phyloP scores from a whole-genome alignment of 345 rosid species.

The Atalantia buxifolia region DNA sequence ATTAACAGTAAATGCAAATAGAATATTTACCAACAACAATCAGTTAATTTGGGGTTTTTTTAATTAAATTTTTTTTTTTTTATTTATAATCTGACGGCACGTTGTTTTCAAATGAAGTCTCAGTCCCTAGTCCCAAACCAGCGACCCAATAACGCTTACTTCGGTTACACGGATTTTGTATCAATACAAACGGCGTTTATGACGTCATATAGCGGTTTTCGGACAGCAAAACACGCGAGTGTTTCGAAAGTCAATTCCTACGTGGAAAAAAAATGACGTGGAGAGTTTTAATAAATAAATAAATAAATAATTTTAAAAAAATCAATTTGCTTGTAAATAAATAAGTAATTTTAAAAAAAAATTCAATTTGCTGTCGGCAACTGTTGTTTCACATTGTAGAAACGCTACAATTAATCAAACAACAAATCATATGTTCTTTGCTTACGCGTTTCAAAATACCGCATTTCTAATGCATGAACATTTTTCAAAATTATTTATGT shows the following conservation, averaged over 20 bases:
- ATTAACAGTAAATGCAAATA: not conserved
- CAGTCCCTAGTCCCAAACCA: not conserved
- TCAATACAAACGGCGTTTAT: not conserved
- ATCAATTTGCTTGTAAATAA: not conserved
- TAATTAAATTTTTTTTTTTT: not conserved
- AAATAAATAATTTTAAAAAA: not conserved
- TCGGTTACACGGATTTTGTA: not conserved
- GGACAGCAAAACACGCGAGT: not conserved
- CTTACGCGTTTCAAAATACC: no score
- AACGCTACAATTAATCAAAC: no score
- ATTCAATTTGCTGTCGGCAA: not conserved
- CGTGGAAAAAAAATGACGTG: not conserved
- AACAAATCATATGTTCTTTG: no score
- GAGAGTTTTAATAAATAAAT: not conserved
- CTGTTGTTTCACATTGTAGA: no score
- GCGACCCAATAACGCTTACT: not conserved
- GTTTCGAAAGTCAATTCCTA: not conserved
- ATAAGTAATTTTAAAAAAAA: not conserved
- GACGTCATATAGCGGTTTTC: slow-evolving; percentile 10
- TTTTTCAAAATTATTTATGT: no score
- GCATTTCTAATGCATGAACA: no score
- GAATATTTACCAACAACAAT: not conserved
- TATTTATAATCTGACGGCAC: not conserved
- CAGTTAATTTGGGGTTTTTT: not conserved
- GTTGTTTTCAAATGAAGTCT: not conserved